Percentiles rank a stretch among this genome's conserved stretches.
These are phyloP conservation scores for Colletotrichum kahawae DNA, from an alignment of 2,329 filamentous ascomycete genomes.

Conservation along the genomic window DNA sequence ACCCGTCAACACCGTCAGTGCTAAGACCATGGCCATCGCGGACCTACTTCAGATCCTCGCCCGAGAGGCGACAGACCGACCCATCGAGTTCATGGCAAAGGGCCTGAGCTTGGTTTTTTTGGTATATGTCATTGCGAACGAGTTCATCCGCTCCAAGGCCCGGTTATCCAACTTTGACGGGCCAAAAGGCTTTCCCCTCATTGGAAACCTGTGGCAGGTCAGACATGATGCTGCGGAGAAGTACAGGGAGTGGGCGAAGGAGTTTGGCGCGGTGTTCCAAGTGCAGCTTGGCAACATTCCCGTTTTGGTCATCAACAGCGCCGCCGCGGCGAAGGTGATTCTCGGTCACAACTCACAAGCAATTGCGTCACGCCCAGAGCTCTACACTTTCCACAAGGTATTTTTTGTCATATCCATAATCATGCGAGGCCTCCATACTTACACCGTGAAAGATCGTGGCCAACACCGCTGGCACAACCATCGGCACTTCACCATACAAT, in stretches of 20 bases:
- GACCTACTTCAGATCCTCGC: constrained; percentile 25
- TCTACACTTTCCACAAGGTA: constrained; percentile 63
- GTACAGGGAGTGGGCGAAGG: constrained; percentile 32
- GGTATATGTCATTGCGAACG: constrained; percentile 52
- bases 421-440: neutral
- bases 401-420: neutral
- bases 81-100: constrained; percentile 20
- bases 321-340: constrained; percentile 66
- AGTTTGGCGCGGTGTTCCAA: constrained; percentile 36
- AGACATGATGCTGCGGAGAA: constrained; percentile 46
- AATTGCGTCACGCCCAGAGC: constrained; percentile 67
- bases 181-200: constrained; percentile 54
- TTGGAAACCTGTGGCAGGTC: constrained; percentile 61
- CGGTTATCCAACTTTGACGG: constrained; percentile 52
- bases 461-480: constrained; percentile 39
- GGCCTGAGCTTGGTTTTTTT: constrained; percentile 29
- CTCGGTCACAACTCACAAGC: constrained; percentile 72
- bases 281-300: constrained; percentile 50
- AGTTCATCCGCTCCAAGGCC: constrained; percentile 47
- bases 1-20: neutral
- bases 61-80: constrained; percentile 24
- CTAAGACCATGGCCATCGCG: constrained; percentile 29
- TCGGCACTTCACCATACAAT: constrained; percentile 73
- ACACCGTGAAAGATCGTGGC: constrained; percentile 48
- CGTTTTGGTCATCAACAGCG: constrained; percentile 70